phyloP scores from a whole-genome alignment of 805 yeast genomes.

The Starmerella asiatica region DNA sequence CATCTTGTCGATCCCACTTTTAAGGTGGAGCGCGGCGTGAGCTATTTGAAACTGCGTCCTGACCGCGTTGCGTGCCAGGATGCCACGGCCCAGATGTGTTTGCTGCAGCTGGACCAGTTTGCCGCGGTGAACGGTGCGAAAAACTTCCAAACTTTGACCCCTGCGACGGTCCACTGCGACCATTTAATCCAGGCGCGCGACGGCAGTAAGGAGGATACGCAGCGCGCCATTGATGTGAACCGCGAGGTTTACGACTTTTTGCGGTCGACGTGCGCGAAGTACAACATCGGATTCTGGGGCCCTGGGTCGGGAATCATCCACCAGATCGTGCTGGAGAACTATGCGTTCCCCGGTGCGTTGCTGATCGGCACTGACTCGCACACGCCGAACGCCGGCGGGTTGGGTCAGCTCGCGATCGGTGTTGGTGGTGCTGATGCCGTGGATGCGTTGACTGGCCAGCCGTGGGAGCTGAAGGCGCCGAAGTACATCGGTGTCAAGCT shows the following conservation, averaged over 20 bases:
- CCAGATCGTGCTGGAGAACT: constrained; percentile 91
- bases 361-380: constrained; percentile 96
- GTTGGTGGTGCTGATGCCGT: constrained; percentile 99
- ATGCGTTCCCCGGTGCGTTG: constrained; percentile 94
- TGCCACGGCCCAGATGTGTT: constrained; percentile 98
- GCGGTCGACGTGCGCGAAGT: constrained; percentile 80
- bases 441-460: constrained; percentile 83
- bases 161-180: constrained; percentile 95
- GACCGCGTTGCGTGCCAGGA: constrained; percentile 99
- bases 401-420: constrained; percentile 95
- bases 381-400: constrained; percentile 97
- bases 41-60: constrained; percentile 88
- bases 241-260: constrained; percentile 90
- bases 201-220: constrained; percentile 77
- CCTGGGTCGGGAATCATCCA: constrained; percentile 98
- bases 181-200: constrained; percentile 92
- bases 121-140: constrained; percentile 19
- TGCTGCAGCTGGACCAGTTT: constrained; percentile 43
- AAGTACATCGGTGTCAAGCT: constrained; percentile 88
- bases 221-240: constrained; percentile 75
- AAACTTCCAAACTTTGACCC: constrained; percentile 72
- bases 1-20: constrained; percentile 89
- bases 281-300: constrained; percentile 97
- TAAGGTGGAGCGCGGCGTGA: constrained; percentile 71
- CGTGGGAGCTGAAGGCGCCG: constrained; percentile 98